Conservation (phyloP, 2,329 filamentous ascomycete species). For the Chrysosporium queenslandicum region DNA sequence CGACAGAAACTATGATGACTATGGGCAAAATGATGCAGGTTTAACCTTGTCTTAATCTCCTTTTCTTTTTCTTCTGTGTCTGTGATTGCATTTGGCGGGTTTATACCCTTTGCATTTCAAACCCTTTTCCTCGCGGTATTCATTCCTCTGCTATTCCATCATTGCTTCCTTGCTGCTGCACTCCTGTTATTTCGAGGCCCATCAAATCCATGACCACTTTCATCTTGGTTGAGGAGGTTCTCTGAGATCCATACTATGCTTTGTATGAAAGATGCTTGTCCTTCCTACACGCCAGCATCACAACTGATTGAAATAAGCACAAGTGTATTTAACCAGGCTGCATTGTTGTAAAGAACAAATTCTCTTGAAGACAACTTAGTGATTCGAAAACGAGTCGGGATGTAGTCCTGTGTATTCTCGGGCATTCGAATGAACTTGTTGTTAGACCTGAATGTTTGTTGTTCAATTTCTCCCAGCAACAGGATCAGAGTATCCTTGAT, state of each 20-base stretch:
- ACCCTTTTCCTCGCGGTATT: not conserved
- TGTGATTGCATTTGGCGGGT: not conserved
- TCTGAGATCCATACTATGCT: not conserved
- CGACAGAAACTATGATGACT: slow-evolving; percentile 5
- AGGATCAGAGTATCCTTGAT: too few species aligned
- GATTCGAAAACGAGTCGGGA: too few species aligned
- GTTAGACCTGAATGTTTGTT: too few species aligned
- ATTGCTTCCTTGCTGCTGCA: not conserved
- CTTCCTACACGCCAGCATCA: too few species aligned
- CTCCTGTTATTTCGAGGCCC: not conserved
- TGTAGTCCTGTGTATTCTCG: too few species aligned
- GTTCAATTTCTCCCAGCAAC: too few species aligned
- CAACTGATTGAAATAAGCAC: too few species aligned
- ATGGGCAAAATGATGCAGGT: not conserved
- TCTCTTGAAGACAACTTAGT: too few species aligned
- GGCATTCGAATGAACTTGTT: too few species aligned
- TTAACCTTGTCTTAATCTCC: not conserved
- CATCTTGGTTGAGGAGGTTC: not conserved
- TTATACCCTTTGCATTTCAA: not conserved
- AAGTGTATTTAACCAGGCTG: too few species aligned
- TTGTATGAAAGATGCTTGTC: too few species aligned
- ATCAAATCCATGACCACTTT: not conserved
- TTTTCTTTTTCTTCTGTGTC: not conserved
- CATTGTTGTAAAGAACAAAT: too few species aligned
- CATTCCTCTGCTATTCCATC: not conserved